A percentile compares a stretch with the other conserved stretches of the same genome.
These are phyloP conservation scores for Isoetes taiwanensis DNA, from an alignment of 75 land plant genomes.

Conservation along the genomic window DNA sequence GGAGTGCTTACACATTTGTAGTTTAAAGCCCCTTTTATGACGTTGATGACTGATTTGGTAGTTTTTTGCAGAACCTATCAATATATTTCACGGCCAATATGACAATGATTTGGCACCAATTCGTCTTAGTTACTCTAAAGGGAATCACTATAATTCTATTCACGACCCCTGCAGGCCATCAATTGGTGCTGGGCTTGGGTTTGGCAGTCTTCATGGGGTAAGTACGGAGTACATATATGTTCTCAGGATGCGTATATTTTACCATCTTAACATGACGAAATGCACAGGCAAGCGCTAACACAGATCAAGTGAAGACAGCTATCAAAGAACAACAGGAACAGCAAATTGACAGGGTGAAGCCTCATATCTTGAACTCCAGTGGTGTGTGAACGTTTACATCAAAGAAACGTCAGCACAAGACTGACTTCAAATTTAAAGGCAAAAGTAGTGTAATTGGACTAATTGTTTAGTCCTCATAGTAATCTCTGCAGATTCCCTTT, in stretches of 20 bases:
- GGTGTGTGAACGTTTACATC: too few relatives aligned
- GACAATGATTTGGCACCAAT: slow-evolving; percentile 84
- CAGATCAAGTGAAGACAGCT: slow-evolving; percentile 95
- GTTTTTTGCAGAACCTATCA: slow-evolving; percentile 70
- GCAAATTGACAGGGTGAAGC: slow-evolving; percentile 82
- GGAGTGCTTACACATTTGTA: not conserved
- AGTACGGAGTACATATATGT: slow-evolving; percentile 2
- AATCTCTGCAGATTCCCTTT: too few relatives aligned
- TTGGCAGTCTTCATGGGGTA: slow-evolving; percentile 93
- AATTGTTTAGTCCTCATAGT: too few relatives aligned
- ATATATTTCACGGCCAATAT: slow-evolving; percentile 90
- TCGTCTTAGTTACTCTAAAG: slow-evolving; percentile 83
- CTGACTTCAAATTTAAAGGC: too few relatives aligned
- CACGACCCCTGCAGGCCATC: slow-evolving; percentile 74
- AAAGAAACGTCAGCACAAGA: too few relatives aligned
- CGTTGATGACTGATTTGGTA: not conserved
- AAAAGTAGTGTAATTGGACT: too few relatives aligned
- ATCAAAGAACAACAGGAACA: slow-evolving; percentile 96
- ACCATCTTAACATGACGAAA: not conserved
- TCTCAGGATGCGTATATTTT: not conserved
- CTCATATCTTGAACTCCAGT: too few relatives aligned
- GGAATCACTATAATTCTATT: slow-evolving; percentile 96
- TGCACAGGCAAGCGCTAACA: slow-evolving; percentile 59
- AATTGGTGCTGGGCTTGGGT: slow-evolving; percentile 96
- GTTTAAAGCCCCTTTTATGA: not conserved